Evolutionary conservation across 495 filamentous ascomycete species (phyloP).

Genomic region (Elaphomyces granulatus): DNA sequence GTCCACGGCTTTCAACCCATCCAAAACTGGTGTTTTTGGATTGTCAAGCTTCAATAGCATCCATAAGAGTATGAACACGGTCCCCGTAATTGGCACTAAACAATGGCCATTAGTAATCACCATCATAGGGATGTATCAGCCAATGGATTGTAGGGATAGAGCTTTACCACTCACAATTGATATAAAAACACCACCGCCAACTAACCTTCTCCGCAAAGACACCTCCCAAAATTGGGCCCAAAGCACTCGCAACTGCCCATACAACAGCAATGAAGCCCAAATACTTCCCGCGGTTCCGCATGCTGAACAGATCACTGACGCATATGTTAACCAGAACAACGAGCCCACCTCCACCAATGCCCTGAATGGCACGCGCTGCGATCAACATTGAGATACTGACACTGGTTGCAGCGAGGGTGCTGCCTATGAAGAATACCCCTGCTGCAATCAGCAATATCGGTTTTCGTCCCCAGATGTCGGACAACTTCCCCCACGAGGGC

Average conservation of each 20-base stretch:
- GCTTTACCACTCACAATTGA: slow-evolving; percentile 11
- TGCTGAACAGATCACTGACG: slow-evolving; percentile 67
- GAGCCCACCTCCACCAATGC: slow-evolving; percentile 70
- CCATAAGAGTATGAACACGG: slow-evolving; percentile 45
- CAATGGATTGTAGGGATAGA: background rate
- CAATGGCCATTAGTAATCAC: background rate
- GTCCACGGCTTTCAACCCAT: slow-evolving; percentile 57
- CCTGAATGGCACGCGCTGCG: slow-evolving; percentile 61
- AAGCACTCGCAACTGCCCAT: slow-evolving; percentile 61
- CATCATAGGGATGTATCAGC: background rate
- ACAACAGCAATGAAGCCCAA: slow-evolving; percentile 49
- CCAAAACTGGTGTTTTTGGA: slow-evolving; percentile 47
- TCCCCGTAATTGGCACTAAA: slow-evolving; percentile 47
- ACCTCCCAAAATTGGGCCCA: slow-evolving; percentile 68
- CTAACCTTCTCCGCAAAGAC: slow-evolving; percentile 45
- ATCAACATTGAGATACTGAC: slow-evolving; percentile 59
- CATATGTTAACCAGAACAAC: slow-evolving; percentile 67
- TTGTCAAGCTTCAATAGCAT: slow-evolving; percentile 58
- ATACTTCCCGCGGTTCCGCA: slow-evolving; percentile 49
- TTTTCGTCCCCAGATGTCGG: slow-evolving; percentile 65
- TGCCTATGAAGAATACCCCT: slow-evolving; percentile 59
- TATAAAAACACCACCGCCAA: slow-evolving; percentile 11
- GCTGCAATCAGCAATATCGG: slow-evolving; percentile 58
- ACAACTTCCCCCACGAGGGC: slow-evolving; percentile 52
- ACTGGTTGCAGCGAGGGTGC: slow-evolving; percentile 52